Base-by-base conservation (phyloP, 1,139 yeast species). In the Pichia sp. region DNA sequence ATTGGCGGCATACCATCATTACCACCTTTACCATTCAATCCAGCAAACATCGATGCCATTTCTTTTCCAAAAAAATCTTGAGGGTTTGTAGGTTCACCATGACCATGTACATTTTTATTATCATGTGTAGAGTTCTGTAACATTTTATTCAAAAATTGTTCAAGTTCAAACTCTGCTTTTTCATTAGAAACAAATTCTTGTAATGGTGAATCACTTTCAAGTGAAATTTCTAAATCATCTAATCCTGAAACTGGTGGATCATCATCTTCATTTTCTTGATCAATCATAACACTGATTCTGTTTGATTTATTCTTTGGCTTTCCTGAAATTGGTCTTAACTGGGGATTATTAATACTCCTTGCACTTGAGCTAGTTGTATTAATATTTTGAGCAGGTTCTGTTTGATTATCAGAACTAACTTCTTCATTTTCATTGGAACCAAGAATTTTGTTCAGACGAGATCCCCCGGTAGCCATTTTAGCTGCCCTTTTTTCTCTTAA, bases 401-500 rank as follows among this genome's bases (percentile, higher is more conserved):
- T 27, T 27, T 25, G 27, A 28, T 16, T 26, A 24, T 34, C 11
- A 10, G 36, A 3, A n/a, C 25, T 34, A 30, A 39, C 24, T 20
- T 38, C 32, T n/a, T 38, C 39, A n/a, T 26, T 48, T 16, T 61
- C 63, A 27, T 60, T 55, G 7, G 64, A 64, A 1, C 76, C 76
- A 0, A 74, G 66, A 50, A 74, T 74, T 47, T 67, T 74, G 51
- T 74, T 77, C 55, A 83, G 63, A 48, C 92, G 68, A 3, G 76
- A 59, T 24, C 80, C 83, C 40, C 73, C 72, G 4, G 82, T 80
- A 4, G 84, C 82, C 70, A 83, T 73, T 61, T 81, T 82, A 53
- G 85, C 83, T 42, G 79, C 82, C 54, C 90, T 71, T 58, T 87
- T 73, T 58, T 83, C 89, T 50, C 89, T 71, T 34, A 82, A 64